Evolutionary conservation across 176 grass and related monocot genomes (phyloP), one percentile per base, ranked within the genome.

Genomic region (Rhynchospora tenuis): DNA sequence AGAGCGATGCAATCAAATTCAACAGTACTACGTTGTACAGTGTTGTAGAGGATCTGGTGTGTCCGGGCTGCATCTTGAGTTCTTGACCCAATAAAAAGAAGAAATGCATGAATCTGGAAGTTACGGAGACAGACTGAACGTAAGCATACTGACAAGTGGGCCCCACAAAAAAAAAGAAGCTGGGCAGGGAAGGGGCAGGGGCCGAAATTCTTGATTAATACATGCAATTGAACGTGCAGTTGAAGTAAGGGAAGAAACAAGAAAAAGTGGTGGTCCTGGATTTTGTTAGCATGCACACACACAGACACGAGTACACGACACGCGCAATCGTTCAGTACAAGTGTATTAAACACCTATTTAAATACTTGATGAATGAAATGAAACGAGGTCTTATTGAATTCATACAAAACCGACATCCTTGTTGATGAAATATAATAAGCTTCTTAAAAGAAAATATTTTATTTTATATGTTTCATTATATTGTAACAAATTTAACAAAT

Each of bases 191-290:
- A 24, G 71, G 71, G 45, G 26, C 52, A 38, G 33, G 33, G 5
- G 33, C 15, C 28, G 46, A 74, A 47, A 52, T 74, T 74, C 71
- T 52, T 48, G 6, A 50, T 74, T 28, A 20, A 74, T 51, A 28
- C 47, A 29, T 52, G 70, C 70, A 76, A 76, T 76, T 8, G 48
- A 55, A 76, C 47, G 48, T 54, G 72, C 72, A 76, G 17, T 55
- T 61, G 2, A 51, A 58, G 13, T 23, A 45, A 76, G 28, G 48
- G 47, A 27, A 11, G 27, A 50, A 51, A 26, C 10, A 14, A 51
- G 63, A 16, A 74, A 77, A 77, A 55, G 48, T 56, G 15, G 50
- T 77, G 73, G 73, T 77, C 73, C 50, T 77, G 68, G 13, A 27
- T 56, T 6, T 51, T 29, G 73, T 56, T 50, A 56, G 26, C 73